These are phyloP conservation scores for Verticillium zaregamsianum DNA, from an alignment of 2,329 filamentous ascomycete genomes.

Conservation along the genomic window DNA sequence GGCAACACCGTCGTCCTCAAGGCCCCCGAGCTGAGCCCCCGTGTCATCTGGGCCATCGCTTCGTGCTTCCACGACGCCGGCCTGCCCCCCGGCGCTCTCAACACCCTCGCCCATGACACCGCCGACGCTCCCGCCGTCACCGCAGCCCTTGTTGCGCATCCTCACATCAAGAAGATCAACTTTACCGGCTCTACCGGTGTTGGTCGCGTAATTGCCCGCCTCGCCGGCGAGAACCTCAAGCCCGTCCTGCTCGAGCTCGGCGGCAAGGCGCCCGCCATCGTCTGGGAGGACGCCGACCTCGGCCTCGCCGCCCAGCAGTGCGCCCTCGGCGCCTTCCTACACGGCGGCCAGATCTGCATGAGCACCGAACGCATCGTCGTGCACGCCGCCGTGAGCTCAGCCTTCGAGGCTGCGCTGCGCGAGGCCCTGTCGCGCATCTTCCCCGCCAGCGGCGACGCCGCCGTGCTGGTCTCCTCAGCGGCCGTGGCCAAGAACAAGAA, in stretches of 20 bases:
- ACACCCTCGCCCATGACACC: slow-evolving; percentile 63
- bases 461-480: slow-evolving; percentile 64
- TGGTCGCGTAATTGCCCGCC: slow-evolving; percentile 66
- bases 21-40: slow-evolving; percentile 64
- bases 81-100: slow-evolving; percentile 69
- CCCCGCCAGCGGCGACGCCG: slow-evolving; percentile 47
- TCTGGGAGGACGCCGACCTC: slow-evolving; percentile 76
- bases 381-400: slow-evolving; percentile 39
- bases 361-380: slow-evolving; percentile 70
- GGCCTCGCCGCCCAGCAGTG: slow-evolving; percentile 65
- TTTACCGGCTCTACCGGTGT: slow-evolving; percentile 78
- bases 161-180: slow-evolving; percentile 72
- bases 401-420: slow-evolving; percentile 42
- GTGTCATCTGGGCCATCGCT: slow-evolving; percentile 58
- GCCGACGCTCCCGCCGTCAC: slow-evolving; percentile 66
- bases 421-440: slow-evolving; percentile 37
- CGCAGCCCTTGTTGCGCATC: slow-evolving; percentile 61
- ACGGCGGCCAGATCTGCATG: slow-evolving; percentile 84
- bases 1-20: slow-evolving; percentile 78
- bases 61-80: slow-evolving; percentile 69
- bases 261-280: slow-evolving; percentile 75
- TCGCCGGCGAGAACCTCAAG: slow-evolving; percentile 72
- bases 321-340: slow-evolving; percentile 65
- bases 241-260: slow-evolving; percentile 78
- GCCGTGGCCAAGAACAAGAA: slow-evolving; percentile 59